A percentile compares a stretch with the other conserved stretches of the same genome.
Conservation (phyloP, 257 asterid genomes). For the Fraxinus americana region DNA sequence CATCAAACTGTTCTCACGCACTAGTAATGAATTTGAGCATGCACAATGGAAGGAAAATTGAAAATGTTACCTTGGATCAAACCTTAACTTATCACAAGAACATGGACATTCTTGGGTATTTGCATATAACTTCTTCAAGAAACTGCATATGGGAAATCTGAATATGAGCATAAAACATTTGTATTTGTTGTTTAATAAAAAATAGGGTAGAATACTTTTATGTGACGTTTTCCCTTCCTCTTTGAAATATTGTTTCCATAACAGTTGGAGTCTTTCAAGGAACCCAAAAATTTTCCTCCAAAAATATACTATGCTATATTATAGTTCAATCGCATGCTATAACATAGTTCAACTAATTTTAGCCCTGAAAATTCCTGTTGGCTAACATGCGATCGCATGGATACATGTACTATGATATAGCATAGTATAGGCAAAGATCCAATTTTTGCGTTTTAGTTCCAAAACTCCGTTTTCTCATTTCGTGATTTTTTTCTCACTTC, state of each 20-base stretch:
- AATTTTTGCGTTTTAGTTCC: too few relatives aligned
- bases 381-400: too few relatives aligned
- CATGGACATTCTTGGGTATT: slow-evolving; percentile 83
- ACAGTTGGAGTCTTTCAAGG: too few relatives aligned
- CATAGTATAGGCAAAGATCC: too few relatives aligned
- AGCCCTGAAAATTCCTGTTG: too few relatives aligned
- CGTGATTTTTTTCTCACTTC: too few relatives aligned
- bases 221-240: neutral
- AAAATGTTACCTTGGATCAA: slow-evolving; percentile 72
- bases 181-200: neutral
- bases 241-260: neutral
- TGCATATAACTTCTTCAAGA: slow-evolving; percentile 77
- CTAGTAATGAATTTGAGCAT: neutral
- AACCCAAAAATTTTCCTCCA: too few relatives aligned
- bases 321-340: too few relatives aligned
- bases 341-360: too few relatives aligned
- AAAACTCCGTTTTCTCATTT: too few relatives aligned
- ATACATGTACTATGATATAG: too few relatives aligned
- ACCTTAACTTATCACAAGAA: slow-evolving; percentile 92
- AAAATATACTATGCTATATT: too few relatives aligned
- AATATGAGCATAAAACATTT: slow-evolving; percentile 20
- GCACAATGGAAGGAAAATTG: slow-evolving; percentile 1
- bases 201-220: slow-evolving; percentile 12
- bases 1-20: slow-evolving; percentile 22
- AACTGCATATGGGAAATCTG: slow-evolving; percentile 47